A percentile compares a stretch with the other conserved stretches of the same genome.
These are phyloP conservation scores for Brachypodium distachyon DNA, from an alignment of 202 grass and related monocot species.

Conservation along the genomic window DNA sequence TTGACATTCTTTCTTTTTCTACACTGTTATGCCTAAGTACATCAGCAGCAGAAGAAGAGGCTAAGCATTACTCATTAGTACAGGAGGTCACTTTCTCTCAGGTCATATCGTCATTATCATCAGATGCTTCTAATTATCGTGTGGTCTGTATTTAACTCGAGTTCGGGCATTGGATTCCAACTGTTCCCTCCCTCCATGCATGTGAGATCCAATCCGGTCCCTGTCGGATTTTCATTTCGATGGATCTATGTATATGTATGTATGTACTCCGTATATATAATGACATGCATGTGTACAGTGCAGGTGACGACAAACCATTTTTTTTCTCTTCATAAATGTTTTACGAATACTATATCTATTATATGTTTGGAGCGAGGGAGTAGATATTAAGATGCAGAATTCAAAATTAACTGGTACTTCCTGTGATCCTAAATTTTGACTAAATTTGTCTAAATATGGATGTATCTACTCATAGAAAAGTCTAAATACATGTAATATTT, in stretches of 20 bases:
- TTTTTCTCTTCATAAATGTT: too few species aligned
- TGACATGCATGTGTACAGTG: neutral
- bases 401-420: too few species aligned
- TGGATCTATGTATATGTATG: neutral
- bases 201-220: conserved; percentile 7
- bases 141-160: neutral
- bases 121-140: conserved; percentile 5
- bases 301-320: neutral
- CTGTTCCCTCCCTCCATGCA: conserved; percentile 8
- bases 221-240: conserved; percentile 29
- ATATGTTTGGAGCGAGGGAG: too few species aligned
- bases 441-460: too few species aligned
- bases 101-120: neutral
- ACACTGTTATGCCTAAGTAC: neutral
- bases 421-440: too few species aligned
- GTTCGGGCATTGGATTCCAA: conserved; percentile 33
- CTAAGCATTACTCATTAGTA: neutral
- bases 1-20: conserved; percentile 33
- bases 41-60: neutral
- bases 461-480: too few species aligned
- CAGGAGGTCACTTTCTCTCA: conserved; percentile 38
- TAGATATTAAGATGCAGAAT: too few species aligned
- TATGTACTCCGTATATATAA: neutral
- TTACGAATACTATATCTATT: too few species aligned
- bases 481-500: too few species aligned